Evolutionary conservation across 192 early-diverging fungal genomes (phyloP), one percentile per base, ranked within the genome.

Genomic region (Coemansia sp.): DNA sequence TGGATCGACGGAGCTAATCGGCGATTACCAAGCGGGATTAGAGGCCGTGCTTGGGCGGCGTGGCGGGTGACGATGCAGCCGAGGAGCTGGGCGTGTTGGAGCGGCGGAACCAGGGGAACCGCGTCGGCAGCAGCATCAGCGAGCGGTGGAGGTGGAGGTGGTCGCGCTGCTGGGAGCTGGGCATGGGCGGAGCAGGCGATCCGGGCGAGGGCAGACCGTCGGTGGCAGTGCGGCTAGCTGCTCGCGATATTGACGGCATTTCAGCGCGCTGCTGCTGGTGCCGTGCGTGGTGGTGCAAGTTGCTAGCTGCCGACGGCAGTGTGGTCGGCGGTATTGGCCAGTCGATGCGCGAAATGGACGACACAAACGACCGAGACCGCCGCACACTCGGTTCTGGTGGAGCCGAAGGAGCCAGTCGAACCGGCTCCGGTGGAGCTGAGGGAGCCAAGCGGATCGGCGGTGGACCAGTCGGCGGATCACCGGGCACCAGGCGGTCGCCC

Each of bases 301-400:
- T 10, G 21, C 43, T n/a, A n/a, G n/a, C 43, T 22, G 57, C 57
- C 26, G 32, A 14, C 21, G 63, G 63, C 14, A 65, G 54, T 17
- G 60, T 54, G 11, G 60, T 33, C 21, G 68, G 74, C 27, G 74
- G 74, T 53, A 77, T 33, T 4, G 74, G 74, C 74, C 74, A 77
- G 15, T 77, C 68, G 18, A 58, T 53, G 6, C 65, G 62, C 48
- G 74, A 71, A 15, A 77, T 42, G 1, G 53, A 61, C 10, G 69
- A 71, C n/a, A 60, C 64, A n/a, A 65, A 67, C n/a, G 75, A 77
- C 7, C 58, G 61, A 2, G 69, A 67, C 40, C 65, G 68, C 18
- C 69, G 60, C 18, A 62, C 2, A 12, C 22, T 12, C 21, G 14
- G 21, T 22, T 46, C 43, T n/a, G 8, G 10, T 14, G 43, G 43